Evolutionary conservation across 2,329 filamentous ascomycete species (phyloP), one percentile per base, ranked within the genome.

Genomic region (Amphichorda felina): DNA sequence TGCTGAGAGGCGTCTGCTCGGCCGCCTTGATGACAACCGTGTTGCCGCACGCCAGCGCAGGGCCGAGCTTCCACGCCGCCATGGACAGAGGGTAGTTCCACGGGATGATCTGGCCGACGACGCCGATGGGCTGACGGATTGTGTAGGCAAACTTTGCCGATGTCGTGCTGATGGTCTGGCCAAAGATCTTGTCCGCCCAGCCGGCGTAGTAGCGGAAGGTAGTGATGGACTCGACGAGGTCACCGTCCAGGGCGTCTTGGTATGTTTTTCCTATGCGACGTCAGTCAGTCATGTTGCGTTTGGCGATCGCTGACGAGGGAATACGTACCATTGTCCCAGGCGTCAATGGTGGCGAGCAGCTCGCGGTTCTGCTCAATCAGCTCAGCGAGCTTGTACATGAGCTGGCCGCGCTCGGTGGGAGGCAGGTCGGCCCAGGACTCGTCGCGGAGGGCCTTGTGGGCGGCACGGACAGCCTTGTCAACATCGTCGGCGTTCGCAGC

Each of bases 11-110:
- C 2, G 72, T 76, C 55, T 75, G 71, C 50, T 77, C 73, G n/a
- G 73, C 69, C 13, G 71, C 61, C 56, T 78, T 78, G 30, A 77
- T 55, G 24, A 78, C 61, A 22, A 77, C 58, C 2, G 70, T 70
- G 53, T 76, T 76, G 39, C 73, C 72, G 39, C 68, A 67, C 17
- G 72, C 70, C 32, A 77, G 49, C 7, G 72, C 73, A 21, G 81
- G 80, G 16, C 77, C 80, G 13, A 85, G 65, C 50, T 84, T 84
- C 78, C 79, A 83, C 1, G 72, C 69, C 13, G 76, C 76, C 75
- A 83, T 84, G 4, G 66, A 64, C 1, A 83, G 59, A 5, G 79
- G 79, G 45, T 76, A 82, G 53, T 84, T 84, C 78, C 79, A 84
- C 4, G 79, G 77, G 41, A 82, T 82, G 40, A 83, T 82, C 53